Base-by-base conservation (phyloP, 2,329 filamentous ascomycete species). In the Ambrosiella beaveri region DNA sequence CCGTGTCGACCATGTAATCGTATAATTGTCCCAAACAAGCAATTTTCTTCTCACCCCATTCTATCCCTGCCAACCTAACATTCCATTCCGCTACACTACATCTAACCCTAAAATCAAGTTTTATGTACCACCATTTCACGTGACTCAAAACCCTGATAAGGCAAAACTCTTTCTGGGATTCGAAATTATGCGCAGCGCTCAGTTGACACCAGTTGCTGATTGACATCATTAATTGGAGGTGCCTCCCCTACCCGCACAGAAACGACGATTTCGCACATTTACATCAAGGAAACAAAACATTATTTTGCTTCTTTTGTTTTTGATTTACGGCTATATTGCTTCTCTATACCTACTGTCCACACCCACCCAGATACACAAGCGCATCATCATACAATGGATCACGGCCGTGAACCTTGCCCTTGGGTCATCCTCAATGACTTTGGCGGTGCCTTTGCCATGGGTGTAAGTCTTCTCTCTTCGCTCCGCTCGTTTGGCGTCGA, bases 341-440 rank as follows among this genome's bases (percentile, higher is more conserved):
- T 51, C 53, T 37, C n/a, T 57, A 41, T 27, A n/a, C 44, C 41
- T 56, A 45, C 35, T 7, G 38, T 39, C 15, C 9, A 47, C 38
- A 36, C n/a, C 17, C 38, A 54, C n/a, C 44, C 19, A 38, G 35
- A 37, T 56, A 60, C 35, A 58, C 17, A 47, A 9, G 19, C 35
- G 13, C 13, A 35, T 53, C 38, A 7, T 41, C 15, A 45, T 54
- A 63, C 64, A 57, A 93, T 95, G 86, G 91, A 98, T 82, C 93
- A 97, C 78, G 86, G 87, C 63, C 81, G 93, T 75, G 93, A 97
- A 73, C 93, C 93, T 62, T 97, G 93, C 74, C 93, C 93, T 59
- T 97, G 85, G 84, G 90, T 97, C 68, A 86, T 93, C 64, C 79
- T 97, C 64, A 95, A 90, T 73, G 93, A 98, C 75, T 97, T 97